Evolutionary conservation across 2,329 filamentous ascomycete genomes (phyloP).

Genomic region (Aspergillus quadricinctus): DNA sequence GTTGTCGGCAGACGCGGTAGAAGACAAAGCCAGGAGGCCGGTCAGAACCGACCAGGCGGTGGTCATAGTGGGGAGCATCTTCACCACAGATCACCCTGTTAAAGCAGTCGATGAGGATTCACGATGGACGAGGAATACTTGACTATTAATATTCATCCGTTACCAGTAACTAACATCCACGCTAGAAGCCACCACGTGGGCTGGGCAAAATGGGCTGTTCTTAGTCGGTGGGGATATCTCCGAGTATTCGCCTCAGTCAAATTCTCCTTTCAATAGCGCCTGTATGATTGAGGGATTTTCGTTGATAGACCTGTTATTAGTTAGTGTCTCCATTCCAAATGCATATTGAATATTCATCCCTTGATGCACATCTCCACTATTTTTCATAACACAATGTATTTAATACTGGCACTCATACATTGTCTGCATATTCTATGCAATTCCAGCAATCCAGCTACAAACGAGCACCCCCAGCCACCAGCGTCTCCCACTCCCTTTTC

Average conservation of each 20-base stretch:
- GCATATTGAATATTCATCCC: not conserved
- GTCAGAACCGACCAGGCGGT: not conserved
- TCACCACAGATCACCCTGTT: no score
- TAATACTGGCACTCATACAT: conserved; percentile 28
- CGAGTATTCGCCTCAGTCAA: no score
- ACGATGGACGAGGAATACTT: no score
- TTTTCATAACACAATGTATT: no score
- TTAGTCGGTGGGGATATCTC: not conserved
- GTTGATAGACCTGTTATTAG: no score
- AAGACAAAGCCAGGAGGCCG: conserved; percentile 1
- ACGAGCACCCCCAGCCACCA: conserved; percentile 45
- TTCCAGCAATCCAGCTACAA: no score
- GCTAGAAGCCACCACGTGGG: not conserved
- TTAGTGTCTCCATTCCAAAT: not conserved
- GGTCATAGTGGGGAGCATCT: not conserved
- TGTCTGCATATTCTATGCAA: no score
- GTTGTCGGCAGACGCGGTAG: not conserved
- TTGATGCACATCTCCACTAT: not conserved
- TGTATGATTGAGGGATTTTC: no score
- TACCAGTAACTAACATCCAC: no score
- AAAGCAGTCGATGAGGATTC: not conserved
- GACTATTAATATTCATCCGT: not conserved
- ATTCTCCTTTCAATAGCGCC: no score
- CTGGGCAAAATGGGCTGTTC: not conserved
- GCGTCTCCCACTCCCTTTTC: conserved; percentile 53